These are phyloP conservation scores for Arthrobotrys sphaeroides DNA, from an alignment of 2,329 filamentous ascomycete genomes.

Conservation along the genomic window DNA sequence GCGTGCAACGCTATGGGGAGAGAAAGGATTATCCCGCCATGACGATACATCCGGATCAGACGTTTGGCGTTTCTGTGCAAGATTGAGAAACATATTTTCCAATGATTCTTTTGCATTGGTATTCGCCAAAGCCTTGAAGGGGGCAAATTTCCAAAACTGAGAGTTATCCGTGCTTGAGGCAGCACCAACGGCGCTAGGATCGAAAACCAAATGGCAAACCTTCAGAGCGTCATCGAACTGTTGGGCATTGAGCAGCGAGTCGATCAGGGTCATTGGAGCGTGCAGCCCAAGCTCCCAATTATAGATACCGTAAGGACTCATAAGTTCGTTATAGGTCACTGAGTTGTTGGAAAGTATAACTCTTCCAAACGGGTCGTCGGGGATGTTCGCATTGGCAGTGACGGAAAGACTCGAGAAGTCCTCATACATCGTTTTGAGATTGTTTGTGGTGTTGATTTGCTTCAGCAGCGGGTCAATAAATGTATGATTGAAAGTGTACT, in stretches of 20 bases:
- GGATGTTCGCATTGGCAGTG: neutral
- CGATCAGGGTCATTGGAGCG: slow-evolving; percentile 7
- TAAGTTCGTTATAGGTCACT: neutral
- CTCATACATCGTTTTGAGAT: neutral
- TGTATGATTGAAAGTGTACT: slow-evolving; percentile 3
- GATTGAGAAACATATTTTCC: slow-evolving; percentile 7
- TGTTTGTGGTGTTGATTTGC: neutral
- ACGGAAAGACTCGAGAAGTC: neutral
- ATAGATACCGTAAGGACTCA: neutral
- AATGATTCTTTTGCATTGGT: neutral
- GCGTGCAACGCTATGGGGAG: slow-evolving; percentile 57
- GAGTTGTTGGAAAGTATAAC: neutral
- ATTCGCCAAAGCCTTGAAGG: neutral
- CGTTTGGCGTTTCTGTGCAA: neutral
- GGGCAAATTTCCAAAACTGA: neutral
- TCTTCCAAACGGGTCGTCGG: neutral
- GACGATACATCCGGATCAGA: neutral
- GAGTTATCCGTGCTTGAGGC: slow-evolving; percentile 4
- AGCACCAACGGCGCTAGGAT: neutral
- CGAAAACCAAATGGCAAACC: neutral
- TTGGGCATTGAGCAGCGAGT: neutral
- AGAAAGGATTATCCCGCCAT: slow-evolving; percentile 57
- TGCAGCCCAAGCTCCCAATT: slow-evolving; percentile 22
- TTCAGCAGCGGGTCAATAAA: slow-evolving; percentile 1
- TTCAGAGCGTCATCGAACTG: slow-evolving; percentile 16